Evolutionary conservation across 306 rosid species (phyloP), one percentile per base, ranked within the genome.

Genomic region (Hylodesmum podocarpum): DNA sequence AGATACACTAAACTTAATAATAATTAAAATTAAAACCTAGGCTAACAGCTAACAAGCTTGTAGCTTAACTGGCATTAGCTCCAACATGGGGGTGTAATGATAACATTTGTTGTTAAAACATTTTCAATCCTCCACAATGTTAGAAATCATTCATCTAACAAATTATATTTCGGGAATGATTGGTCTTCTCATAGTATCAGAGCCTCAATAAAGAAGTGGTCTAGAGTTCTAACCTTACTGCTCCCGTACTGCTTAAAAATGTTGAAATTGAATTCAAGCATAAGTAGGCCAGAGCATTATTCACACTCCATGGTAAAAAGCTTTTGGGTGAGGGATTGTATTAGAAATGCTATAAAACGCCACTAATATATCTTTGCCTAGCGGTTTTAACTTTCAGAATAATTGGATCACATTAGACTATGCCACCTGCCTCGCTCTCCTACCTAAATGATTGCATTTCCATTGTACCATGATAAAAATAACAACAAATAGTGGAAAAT

Each of bases 21-120:
- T 21, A 62, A 39, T 71, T 62, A 49, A 49, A 49, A 58, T 16
- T 15, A n/a, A 53, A 54, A 41, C 49, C 33, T 64, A 54, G 31
- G 39, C 33, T 64, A 51, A 10, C 65, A 63, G 33, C 54, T 16
- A 58, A 49, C 46, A 9, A 65, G 54, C 70, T 64, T 65, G 49
- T 80, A 73, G 29, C 75, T 79, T 43, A 28, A 63, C 51, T 40
- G 16, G 69, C 21, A 4, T 46, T 57, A 2, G 39, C 63, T 66
- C 27, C 13, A 34, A 72, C 18, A 14, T 10, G 5, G 40, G 68
- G 70, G 9, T 19, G 37, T 9, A 11, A 76, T 12, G 28, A 72
- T 28, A 40, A 18, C n/a, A 11, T 46, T 25, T 33, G n/a, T 34
- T 15, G 36, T 16, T 16, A 63, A 3, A 63, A 16, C 24, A 64